Evolutionary conservation across 2,329 filamentous ascomycete species (phyloP).

Genomic region (Venturia nashicola): DNA sequence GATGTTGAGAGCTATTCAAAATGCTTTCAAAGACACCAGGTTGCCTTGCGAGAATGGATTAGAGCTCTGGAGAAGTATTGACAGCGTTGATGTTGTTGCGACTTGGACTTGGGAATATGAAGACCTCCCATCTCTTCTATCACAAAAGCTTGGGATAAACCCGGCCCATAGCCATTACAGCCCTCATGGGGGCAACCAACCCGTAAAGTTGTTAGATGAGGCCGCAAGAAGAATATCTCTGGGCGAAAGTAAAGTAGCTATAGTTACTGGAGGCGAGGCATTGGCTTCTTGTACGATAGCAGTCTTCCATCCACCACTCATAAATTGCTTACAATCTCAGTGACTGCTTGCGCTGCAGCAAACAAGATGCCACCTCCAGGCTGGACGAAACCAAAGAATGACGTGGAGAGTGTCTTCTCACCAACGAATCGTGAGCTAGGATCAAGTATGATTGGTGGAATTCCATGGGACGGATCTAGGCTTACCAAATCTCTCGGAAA

Average conservation of each 20-base stretch:
- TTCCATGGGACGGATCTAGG: slow-evolving; percentile 4
- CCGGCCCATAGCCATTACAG: slow-evolving; percentile 38
- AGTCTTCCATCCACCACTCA: slow-evolving; percentile 3
- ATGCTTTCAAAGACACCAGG: slow-evolving; percentile 39
- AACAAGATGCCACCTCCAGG: slow-evolving; percentile 44
- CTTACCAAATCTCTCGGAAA: not conserved
- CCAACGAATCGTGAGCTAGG: slow-evolving; percentile 28
- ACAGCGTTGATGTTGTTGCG: slow-evolving; percentile 47
- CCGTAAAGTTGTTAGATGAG: slow-evolving; percentile 50
- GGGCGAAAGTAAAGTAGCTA: slow-evolving; percentile 42
- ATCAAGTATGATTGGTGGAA: slow-evolving; percentile 3
- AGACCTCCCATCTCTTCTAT: slow-evolving; percentile 44
- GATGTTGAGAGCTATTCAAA: slow-evolving; percentile 43
- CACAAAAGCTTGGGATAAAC: slow-evolving; percentile 35
- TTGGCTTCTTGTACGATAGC: slow-evolving; percentile 41
- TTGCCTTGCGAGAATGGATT: slow-evolving; percentile 17
- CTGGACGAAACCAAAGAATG: slow-evolving; percentile 42
- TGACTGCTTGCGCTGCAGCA: slow-evolving; percentile 39
- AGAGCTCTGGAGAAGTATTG: slow-evolving; percentile 35
- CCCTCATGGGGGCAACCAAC: slow-evolving; percentile 52
- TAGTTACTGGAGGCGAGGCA: slow-evolving; percentile 53
- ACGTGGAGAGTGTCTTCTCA: slow-evolving; percentile 36
- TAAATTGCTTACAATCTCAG: slow-evolving; percentile 20
- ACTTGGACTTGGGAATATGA: slow-evolving; percentile 57
- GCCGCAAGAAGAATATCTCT: slow-evolving; percentile 44